phyloP scores from a whole-genome alignment of 2,329 filamentous ascomycete genomes.

The Penicillium brevicompactum region DNA sequence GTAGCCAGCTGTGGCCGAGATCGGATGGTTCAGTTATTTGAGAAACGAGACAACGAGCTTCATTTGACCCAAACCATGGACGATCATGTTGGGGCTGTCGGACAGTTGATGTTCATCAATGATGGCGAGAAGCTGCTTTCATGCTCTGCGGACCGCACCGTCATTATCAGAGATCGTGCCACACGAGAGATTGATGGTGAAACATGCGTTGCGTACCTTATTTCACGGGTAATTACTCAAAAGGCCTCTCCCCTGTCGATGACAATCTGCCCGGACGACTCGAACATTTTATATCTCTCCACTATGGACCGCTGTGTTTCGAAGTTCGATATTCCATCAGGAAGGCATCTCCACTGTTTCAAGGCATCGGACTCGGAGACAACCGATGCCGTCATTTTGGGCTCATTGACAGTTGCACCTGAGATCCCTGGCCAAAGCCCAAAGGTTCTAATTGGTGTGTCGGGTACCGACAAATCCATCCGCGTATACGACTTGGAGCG shows the following conservation, averaged over 20 bases:
- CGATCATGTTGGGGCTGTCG: slow-evolving; percentile 87
- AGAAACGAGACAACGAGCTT: slow-evolving; percentile 60
- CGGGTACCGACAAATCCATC: slow-evolving; percentile 94
- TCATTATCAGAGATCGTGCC: slow-evolving; percentile 79
- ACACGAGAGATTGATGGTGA: slow-evolving; percentile 59
- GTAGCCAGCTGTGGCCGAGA: slow-evolving; percentile 85
- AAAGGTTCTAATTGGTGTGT: slow-evolving; percentile 79
- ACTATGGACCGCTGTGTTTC: slow-evolving; percentile 65
- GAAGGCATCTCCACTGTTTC: slow-evolving; percentile 72
- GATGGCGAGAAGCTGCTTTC: slow-evolving; percentile 75
- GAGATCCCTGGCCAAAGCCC: slow-evolving; percentile 59
- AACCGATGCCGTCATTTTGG: slow-evolving; percentile 79
- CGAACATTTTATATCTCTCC: slow-evolving; percentile 59
- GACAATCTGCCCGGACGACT: slow-evolving; percentile 65
- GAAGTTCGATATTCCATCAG: slow-evolving; percentile 64
- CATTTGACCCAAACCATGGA: slow-evolving; percentile 86
- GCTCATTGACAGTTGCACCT: slow-evolving; percentile 66
- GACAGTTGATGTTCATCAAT: slow-evolving; percentile 72
- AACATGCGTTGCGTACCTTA: slow-evolving; percentile 73
- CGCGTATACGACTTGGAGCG: slow-evolving; percentile 80
- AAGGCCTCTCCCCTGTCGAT: slow-evolving; percentile 89
- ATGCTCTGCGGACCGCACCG: slow-evolving; percentile 82
- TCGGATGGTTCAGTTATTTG: slow-evolving; percentile 90
- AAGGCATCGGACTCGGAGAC: slow-evolving; percentile 80
- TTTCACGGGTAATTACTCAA: slow-evolving; percentile 74